Conservation (phyloP, 768 basidiomycete species). For the Hydnum rufescens region DNA sequence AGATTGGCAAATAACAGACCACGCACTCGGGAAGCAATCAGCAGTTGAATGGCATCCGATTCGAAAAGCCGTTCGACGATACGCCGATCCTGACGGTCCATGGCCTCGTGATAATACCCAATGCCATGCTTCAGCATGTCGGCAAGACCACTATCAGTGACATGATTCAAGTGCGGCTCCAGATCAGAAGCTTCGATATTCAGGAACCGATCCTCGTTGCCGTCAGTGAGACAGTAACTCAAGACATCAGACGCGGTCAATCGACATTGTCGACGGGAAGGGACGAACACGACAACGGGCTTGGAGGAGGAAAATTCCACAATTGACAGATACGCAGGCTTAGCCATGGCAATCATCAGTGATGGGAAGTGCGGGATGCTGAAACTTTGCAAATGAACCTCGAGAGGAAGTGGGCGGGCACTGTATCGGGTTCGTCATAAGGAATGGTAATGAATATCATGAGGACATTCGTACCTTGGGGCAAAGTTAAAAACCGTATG, state of each 20-base stretch:
- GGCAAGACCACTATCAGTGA: constrained; percentile 51
- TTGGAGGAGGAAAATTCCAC: constrained; percentile 68
- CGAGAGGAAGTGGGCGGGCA: constrained; percentile 92
- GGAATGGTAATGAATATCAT: no score
- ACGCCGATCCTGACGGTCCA: constrained; percentile 78
- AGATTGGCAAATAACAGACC: not conserved
- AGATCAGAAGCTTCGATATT: constrained; percentile 71
- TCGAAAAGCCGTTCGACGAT: constrained; percentile 87
- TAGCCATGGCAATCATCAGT: constrained; percentile 97
- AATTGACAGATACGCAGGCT: constrained; percentile 88
- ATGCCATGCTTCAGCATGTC: constrained; percentile 80
- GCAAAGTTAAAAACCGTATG: constrained; percentile 98
- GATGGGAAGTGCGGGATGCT: constrained; percentile 95
- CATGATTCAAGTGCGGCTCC: constrained; percentile 70
- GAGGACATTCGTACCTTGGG: constrained; percentile 36
- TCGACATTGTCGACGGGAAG: constrained; percentile 84
- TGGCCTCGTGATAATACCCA: constrained; percentile 88
- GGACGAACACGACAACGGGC: constrained; percentile 84
- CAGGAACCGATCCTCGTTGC: constrained; percentile 67
- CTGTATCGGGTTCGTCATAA: constrained; percentile 27
- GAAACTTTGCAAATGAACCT: constrained; percentile 93
- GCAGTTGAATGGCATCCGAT: constrained; percentile 83
- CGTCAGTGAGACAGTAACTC: constrained; percentile 73
- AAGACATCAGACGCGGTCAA: constrained; percentile 82
- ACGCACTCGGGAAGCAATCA: constrained; percentile 79